A percentile compares a stretch with the other conserved stretches of the same genome.
Conservation (phyloP, 768 basidiomycete genomes). For the Auriscalpium microsporum region DNA sequence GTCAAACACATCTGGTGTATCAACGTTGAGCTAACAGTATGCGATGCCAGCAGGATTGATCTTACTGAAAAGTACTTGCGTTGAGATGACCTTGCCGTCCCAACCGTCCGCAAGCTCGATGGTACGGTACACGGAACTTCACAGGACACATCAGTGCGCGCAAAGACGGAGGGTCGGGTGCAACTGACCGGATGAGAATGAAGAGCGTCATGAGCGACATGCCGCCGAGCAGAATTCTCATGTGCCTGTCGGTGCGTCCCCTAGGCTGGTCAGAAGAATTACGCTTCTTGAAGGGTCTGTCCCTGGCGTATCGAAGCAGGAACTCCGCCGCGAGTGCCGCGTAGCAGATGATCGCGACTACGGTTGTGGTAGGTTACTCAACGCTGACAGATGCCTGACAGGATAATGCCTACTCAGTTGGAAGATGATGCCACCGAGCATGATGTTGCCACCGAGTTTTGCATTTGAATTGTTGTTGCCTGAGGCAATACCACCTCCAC, state of each 20-base stretch:
- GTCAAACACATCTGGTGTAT: constrained; percentile 5
- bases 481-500: constrained; percentile 8
- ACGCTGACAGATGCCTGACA: background rate
- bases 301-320: too few relatives aligned
- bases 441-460: constrained; percentile 2
- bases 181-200: too few relatives aligned
- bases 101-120: background rate
- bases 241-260: background rate
- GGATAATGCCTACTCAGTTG: constrained; percentile 5
- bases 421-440: constrained; percentile 10
- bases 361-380: background rate
- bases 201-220: constrained; percentile 5
- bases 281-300: too few relatives aligned
- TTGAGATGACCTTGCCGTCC: constrained; percentile 6
- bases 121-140: constrained; percentile 4
- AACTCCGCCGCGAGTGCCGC: background rate
- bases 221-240: constrained; percentile 1
- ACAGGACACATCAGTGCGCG: background rate
- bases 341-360: constrained; percentile 9
- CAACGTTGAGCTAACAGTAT: background rate
- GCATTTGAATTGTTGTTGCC: background rate
- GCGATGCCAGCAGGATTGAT: background rate
- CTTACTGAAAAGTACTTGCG: constrained; percentile 7
- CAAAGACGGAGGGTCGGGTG: background rate
- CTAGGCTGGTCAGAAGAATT: background rate